Base-by-base conservation (phyloP, 176 grass and related monocot genomes). In the Eremochloa ophiuroides region DNA sequence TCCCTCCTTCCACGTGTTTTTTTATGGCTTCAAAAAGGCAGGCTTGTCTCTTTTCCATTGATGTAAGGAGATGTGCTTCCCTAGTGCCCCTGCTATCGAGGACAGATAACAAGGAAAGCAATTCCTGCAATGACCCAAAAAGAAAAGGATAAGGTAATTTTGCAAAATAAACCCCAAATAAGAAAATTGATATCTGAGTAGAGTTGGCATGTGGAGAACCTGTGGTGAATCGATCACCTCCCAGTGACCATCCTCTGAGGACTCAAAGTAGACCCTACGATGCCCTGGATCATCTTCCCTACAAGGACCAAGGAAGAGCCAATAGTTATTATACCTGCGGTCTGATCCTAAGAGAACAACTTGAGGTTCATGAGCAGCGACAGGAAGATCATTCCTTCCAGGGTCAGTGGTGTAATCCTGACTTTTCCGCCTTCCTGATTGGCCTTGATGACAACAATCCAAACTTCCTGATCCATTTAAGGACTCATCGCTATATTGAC, bases 231-330 rank as follows among this genome's bases (percentile, higher is more conserved):
- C 93, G 47, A 99, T 91, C 76, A 95, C 83, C 80, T 99, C 91
- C 93, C 91, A 95, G 61, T 88, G 91, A 39, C 96, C 93, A 90
- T 99, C 93, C 66, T 99, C 91, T 58, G 96, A 95, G 78, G 96
- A 99, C 78, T 95, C 96, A 17, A 93, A 95, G 80, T 91, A 99
- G 34, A 99, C 93, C 82, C 91, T 95, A 17, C 83, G 87, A 76
- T 99, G 96, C 33, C 96, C 91, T 71, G 93, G 96, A 88, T 99
- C 96, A 86, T 88, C 84, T 81, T 76, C 75, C 42, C 66, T 83
- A 80, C 93, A 99, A 51, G 86, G 93, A 66, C 96, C 93, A 85
- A 99, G 87, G 59, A 99, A 99, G 44, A 95, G 96, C 92, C 93
- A 99, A 64, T 95, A 99, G 73, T 87, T 91, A 75, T 99, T 95